phyloP scores from a whole-genome alignment of 2,329 filamentous ascomycete genomes.

The Fusarium falciforme region DNA sequence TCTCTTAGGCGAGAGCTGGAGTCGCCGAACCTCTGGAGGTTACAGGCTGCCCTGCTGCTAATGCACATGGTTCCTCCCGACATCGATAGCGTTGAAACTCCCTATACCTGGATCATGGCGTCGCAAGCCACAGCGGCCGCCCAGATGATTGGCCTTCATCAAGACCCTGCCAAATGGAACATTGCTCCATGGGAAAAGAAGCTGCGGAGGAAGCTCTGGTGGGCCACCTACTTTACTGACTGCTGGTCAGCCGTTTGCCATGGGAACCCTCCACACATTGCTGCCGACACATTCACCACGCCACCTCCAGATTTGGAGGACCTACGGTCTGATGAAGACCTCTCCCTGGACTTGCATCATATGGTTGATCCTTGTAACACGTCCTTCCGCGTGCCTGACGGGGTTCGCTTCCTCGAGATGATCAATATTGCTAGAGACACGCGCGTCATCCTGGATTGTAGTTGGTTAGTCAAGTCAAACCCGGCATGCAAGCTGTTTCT shows the following conservation, averaged over 20 bases:
- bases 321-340: constrained; percentile 56
- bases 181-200: constrained; percentile 56
- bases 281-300: constrained; percentile 54
- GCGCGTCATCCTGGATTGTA: constrained; percentile 49
- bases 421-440: constrained; percentile 47
- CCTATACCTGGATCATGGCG: constrained; percentile 57
- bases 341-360: constrained; percentile 48
- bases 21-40: constrained; percentile 57
- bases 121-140: constrained; percentile 57
- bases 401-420: constrained; percentile 52
- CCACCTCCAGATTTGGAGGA: constrained; percentile 54
- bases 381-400: constrained; percentile 49
- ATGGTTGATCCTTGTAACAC: constrained; percentile 50
- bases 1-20: constrained; percentile 59
- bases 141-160: constrained; percentile 59
- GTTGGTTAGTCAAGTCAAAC: constrained; percentile 44
- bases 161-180: constrained; percentile 56
- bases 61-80: constrained; percentile 58
- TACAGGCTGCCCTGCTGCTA: constrained; percentile 60
- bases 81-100: constrained; percentile 60
- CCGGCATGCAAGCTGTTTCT: not conserved
- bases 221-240: constrained; percentile 56
- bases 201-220: constrained; percentile 59
- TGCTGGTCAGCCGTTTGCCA: constrained; percentile 60
- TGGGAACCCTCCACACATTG: constrained; percentile 60